Percentiles rank a stretch among this genome's conserved stretches.
Conservation (phyloP, 2,329 filamentous ascomycete genomes). For the Monosporascus ibericus region DNA sequence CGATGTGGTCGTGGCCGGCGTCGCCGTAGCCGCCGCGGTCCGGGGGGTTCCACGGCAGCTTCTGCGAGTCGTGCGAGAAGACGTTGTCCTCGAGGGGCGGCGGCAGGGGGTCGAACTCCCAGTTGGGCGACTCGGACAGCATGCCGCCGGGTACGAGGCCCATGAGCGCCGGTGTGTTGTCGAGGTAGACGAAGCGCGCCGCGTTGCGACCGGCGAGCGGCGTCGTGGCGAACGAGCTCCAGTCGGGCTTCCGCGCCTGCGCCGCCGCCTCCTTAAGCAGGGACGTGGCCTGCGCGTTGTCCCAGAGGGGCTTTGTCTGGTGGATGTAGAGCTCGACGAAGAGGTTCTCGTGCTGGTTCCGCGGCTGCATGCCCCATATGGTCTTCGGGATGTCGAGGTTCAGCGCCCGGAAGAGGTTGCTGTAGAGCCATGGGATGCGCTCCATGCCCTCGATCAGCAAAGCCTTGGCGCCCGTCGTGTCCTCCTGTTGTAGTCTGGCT, state of each 20-base stretch:
- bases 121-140: slow-evolving; percentile 59
- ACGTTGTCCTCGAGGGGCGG: slow-evolving; percentile 53
- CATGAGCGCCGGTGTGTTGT: slow-evolving; percentile 67
- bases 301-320: slow-evolving; percentile 79
- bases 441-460: slow-evolving; percentile 63
- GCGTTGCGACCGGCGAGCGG: slow-evolving; percentile 42
- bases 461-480: slow-evolving; percentile 58
- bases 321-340: slow-evolving; percentile 70
- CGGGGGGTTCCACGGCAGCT: slow-evolving; percentile 34
- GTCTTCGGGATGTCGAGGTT: slow-evolving; percentile 71
- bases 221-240: slow-evolving; percentile 28
- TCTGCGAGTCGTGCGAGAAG: slow-evolving; percentile 38
- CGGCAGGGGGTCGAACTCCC: slow-evolving; percentile 77
- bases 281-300: slow-evolving; percentile 62
- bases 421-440: slow-evolving; percentile 78
- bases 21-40: slow-evolving; percentile 4
- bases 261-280: slow-evolving; percentile 66
- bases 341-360: slow-evolving; percentile 59
- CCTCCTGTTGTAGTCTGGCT: slow-evolving; percentile 66
- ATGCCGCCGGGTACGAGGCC: slow-evolving; percentile 60
- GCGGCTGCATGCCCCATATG: slow-evolving; percentile 74
- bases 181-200: slow-evolving; percentile 72
- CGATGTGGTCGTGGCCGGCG: neutral
- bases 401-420: slow-evolving; percentile 71
- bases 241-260: slow-evolving; percentile 40